Evolutionary conservation across 1,284 basidiomycete species (phyloP).

Genomic region (Thelephora terrestris): DNA sequence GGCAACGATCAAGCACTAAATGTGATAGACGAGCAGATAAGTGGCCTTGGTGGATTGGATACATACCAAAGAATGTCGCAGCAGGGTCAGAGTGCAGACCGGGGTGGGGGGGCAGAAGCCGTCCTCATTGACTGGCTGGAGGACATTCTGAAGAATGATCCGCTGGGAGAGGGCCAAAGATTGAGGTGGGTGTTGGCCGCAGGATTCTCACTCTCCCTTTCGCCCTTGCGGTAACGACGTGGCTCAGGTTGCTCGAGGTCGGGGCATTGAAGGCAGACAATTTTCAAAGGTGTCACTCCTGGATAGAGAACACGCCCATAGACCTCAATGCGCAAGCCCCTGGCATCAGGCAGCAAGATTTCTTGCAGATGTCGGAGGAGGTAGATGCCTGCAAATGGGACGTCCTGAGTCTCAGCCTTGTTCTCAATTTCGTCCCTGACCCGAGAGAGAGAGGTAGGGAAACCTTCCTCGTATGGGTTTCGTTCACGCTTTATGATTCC

Average conservation of each 20-base stretch:
- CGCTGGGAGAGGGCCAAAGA: constrained; percentile 20
- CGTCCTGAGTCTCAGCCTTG: constrained; percentile 72
- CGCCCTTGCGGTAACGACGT: background rate
- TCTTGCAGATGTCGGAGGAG: constrained; percentile 47
- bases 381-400: constrained; percentile 55
- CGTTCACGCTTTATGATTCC: too few species aligned
- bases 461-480: background rate
- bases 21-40: constrained; percentile 51
- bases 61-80: constrained; percentile 74
- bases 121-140: constrained; percentile 68
- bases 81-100: constrained; percentile 66
- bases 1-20: constrained; percentile 26
- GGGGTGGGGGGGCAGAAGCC: constrained; percentile 80
- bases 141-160: constrained; percentile 30
- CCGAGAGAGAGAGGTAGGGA: constrained; percentile 60
- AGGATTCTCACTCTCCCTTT: background rate
- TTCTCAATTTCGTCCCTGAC: constrained; percentile 81
- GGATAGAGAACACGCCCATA: constrained; percentile 68
- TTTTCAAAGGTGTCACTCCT: constrained; percentile 50
- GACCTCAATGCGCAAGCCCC: constrained; percentile 78
- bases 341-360: constrained; percentile 72
- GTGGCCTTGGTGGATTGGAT: constrained; percentile 62
- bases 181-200: constrained; percentile 27
- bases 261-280: constrained; percentile 81
- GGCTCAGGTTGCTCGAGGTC: constrained; percentile 67